A percentile compares a stretch with the other conserved stretches of the same genome.
Evolutionary conservation across 192 early-diverging fungal genomes (phyloP).

Genomic region (Pilobolus umbonatus): DNA sequence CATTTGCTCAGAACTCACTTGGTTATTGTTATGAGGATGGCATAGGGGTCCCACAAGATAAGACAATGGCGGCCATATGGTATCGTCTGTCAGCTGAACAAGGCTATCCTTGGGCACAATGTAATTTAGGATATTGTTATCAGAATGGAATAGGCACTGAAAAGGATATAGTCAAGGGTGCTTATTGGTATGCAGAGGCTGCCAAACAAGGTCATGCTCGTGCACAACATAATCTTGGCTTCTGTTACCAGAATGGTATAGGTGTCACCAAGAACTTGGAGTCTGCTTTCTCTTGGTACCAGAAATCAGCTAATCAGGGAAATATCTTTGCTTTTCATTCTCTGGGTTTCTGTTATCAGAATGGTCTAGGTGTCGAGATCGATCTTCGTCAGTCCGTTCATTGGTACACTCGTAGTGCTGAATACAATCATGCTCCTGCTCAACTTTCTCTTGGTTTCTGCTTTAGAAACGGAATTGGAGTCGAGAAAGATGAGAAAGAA

Average conservation of each 20-base stretch:
- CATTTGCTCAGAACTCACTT: conserved; percentile 75
- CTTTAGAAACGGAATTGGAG: conserved; percentile 56
- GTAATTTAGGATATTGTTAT: conserved; percentile 77
- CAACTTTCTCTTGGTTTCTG: conserved; percentile 56
- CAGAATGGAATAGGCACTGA: conserved; percentile 55
- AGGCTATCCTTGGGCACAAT: conserved; percentile 55
- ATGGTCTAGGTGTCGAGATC: conserved; percentile 48
- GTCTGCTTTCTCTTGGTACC: conserved; percentile 50
- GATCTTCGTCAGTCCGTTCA: conserved; percentile 49
- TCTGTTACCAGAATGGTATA: conserved; percentile 84
- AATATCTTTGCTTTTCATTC: conserved; percentile 57
- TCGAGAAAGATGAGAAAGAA: conserved; percentile 40
- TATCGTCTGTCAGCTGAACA: conserved; percentile 45
- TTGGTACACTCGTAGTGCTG: conserved; percentile 53
- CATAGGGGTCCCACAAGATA: conserved; percentile 50
- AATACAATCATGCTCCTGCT: conserved; percentile 51
- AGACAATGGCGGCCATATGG: conserved; percentile 53
- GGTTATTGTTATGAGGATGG: conserved; percentile 83
- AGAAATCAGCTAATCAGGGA: conserved; percentile 42
- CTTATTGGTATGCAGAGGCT: conserved; percentile 56
- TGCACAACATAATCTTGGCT: conserved; percentile 67
- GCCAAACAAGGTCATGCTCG: conserved; percentile 55
- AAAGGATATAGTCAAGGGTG: conserved; percentile 43
- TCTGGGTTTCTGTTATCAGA: conserved; percentile 56
- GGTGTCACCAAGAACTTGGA: conserved; percentile 56